Evolutionary conservation across 179 eudicot species (phyloP).

Genomic region (Pouteria campechiana): DNA sequence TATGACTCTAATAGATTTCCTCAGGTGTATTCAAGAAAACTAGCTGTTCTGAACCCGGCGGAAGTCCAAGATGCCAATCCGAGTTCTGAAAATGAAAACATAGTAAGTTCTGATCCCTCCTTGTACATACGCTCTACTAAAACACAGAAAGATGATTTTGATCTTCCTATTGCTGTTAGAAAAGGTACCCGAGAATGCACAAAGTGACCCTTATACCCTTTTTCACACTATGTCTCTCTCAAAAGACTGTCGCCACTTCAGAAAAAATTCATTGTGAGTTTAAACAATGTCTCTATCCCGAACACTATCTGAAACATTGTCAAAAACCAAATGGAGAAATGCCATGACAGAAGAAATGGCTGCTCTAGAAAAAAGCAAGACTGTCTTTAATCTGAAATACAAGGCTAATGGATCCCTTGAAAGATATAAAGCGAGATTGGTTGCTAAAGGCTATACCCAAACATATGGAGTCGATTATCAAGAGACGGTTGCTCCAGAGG

Average conservation of each 20-base stretch:
- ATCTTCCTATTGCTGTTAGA: not conserved
- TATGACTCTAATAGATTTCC: not conserved
- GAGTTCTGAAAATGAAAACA: not conserved
- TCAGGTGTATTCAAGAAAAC: not conserved
- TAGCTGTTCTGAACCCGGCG: not conserved
- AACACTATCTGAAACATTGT: not conserved
- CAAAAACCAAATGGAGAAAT: not conserved
- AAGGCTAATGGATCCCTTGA: not conserved
- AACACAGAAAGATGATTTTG: too few relatives aligned
- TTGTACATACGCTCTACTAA: too few relatives aligned
- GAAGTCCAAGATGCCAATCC: not conserved
- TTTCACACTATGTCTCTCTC: not conserved
- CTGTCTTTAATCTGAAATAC: slow-evolving; percentile 1
- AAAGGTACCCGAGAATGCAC: slow-evolving; percentile 1
- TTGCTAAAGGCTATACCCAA: slow-evolving; percentile 4
- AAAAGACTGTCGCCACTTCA: not conserved
- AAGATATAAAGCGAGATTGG: not conserved
- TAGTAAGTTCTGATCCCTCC: not conserved
- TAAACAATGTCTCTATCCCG: not conserved
- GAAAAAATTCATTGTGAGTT: not conserved
- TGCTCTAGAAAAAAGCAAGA: not conserved
- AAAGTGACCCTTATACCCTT: not conserved
- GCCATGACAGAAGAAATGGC: not conserved
- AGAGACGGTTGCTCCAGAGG: slow-evolving; percentile 4
- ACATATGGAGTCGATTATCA: slow-evolving; percentile 3